Conservation (phyloP, 139 green algal genomes). For the Spirogloea muscicola region DNA sequence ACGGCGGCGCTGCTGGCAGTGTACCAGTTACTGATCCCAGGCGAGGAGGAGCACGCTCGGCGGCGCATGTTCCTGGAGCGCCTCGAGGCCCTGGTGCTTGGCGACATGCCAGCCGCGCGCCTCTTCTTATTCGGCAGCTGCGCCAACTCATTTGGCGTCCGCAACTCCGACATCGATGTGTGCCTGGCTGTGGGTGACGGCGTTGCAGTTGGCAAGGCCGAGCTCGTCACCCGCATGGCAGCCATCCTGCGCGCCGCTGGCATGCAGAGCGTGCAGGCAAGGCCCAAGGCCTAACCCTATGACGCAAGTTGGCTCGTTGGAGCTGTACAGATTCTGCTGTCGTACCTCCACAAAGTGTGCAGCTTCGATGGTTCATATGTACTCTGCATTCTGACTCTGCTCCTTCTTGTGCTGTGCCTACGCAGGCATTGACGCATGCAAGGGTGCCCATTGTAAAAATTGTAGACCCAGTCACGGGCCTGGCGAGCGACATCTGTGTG, state of each 20-base stretch:
- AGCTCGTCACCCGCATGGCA: slow-evolving; percentile 39
- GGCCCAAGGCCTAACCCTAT: background rate
- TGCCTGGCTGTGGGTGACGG: slow-evolving; percentile 37
- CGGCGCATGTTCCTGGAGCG: background rate
- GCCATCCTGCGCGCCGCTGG: slow-evolving; percentile 27
- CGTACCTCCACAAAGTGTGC: no score
- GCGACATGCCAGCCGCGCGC: background rate
- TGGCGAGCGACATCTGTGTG: slow-evolving; percentile 57
- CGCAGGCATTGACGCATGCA: slow-evolving; percentile 54
- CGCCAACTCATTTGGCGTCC: slow-evolving; percentile 48
- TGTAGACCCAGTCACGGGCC: slow-evolving; percentile 36
- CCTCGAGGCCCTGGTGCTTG: slow-evolving; percentile 1
- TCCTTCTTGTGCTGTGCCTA: background rate
- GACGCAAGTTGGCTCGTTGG: background rate
- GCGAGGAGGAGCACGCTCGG: slow-evolving; percentile 9
- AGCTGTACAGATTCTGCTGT: background rate
- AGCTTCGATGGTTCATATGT: background rate
- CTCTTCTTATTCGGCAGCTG: slow-evolving; percentile 50
- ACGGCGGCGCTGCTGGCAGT: slow-evolving; percentile 10
- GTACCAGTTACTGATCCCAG: slow-evolving; percentile 19
- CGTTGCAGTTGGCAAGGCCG: slow-evolving; percentile 8
- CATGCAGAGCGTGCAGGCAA: slow-evolving; percentile 48
- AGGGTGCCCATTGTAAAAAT: slow-evolving; percentile 86
- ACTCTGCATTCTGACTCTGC: background rate
- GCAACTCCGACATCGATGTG: slow-evolving; percentile 49